A percentile compares a stretch with the other conserved stretches of the same genome.
Conservation (phyloP, 306 rosid genomes). For the Trifolium subterraneum region DNA sequence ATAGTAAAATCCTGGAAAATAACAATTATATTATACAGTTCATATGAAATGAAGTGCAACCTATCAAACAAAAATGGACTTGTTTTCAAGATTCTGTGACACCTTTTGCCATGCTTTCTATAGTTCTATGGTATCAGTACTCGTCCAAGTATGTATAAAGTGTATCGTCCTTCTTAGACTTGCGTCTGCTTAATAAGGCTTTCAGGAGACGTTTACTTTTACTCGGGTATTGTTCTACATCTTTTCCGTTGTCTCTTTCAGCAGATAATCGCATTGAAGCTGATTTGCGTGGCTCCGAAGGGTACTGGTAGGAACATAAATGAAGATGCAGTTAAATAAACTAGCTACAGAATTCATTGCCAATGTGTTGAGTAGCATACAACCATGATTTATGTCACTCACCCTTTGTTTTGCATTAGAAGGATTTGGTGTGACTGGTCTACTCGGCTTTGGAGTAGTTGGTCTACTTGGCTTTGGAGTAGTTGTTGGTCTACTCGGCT, state of each 20-base stretch:
- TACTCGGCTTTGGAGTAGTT: conserved; percentile 78
- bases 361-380: conserved; percentile 2
- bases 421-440: conserved; percentile 89
- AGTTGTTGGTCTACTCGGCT: conserved; percentile 64
- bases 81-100: conserved; percentile 47
- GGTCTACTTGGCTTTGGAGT: conserved; percentile 90
- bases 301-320: conserved; percentile 61
- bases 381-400: conserved; percentile 13
- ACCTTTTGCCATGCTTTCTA: conserved; percentile 41
- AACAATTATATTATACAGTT: conserved; percentile 36
- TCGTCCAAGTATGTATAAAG: conserved; percentile 92
- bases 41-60: conserved; percentile 31
- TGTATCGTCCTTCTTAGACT: conserved; percentile 93
- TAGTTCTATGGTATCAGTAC: conserved; percentile 57
- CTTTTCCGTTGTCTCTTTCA: conserved; percentile 72
- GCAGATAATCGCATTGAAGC: conserved; percentile 90
- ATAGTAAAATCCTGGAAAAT: neutral
- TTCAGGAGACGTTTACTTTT: conserved; percentile 93
- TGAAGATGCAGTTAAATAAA: conserved; percentile 14
- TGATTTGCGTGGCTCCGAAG: conserved; percentile 92
- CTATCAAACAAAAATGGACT: conserved; percentile 47
- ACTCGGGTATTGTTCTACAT: conserved; percentile 79
- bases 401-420: conserved; percentile 74
- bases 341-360: neutral
- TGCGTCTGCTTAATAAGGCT: conserved; percentile 96